Base-by-base conservation (phyloP, 768 basidiomycete species). In the Tubosaeta brunneosetosa region DNA sequence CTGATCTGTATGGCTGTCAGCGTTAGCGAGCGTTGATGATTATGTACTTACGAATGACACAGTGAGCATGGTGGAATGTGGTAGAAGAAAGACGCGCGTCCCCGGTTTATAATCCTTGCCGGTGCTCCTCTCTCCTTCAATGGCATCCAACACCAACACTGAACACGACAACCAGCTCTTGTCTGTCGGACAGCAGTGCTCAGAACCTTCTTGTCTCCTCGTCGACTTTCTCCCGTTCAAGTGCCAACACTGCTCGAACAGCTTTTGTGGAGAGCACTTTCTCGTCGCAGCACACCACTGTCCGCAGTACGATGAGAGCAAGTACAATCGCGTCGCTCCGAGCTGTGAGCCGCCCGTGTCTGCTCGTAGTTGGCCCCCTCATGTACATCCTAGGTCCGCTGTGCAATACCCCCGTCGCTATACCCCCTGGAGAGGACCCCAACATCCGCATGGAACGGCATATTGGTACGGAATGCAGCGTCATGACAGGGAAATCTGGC, bases 201-300 rank as follows among this genome's bases (percentile, higher is more conserved):
- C 85, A 13, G 75, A 81, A 47, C 65, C 78, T 0, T 69, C 79
- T 1, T 93, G 91, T 70, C 68, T 76, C 27, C 77, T 88, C 56
- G 78, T 91, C 63, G 91, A 93, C 73, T 92, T 91, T 59, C 74
- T 93, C 11, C 90, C 91, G 0, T 87, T 92, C 77, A 87, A 85
- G 69, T 94, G 91, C 66, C 84, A 88, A 46, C 88, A 91, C 61
- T 94, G 91, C 66, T 63, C 75, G 13, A 67, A 76, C 14, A 74
- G 76, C 0, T 93, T 83, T 72, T 94, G 91, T 60, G 81, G 82
- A 38, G 86, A 90, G 12, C 91, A 94, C 63, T 92, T 85, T 72
- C 79, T 78, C 55, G 86, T 85, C 12, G 72, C 77, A 16, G 76
- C 76, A 2, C 91, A 93, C 61, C 72, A 68, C 34, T 91, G 91